These are phyloP conservation scores for Fusarium penzigii DNA, from an alignment of 2,329 filamentous ascomycete genomes.

Conservation along the genomic window DNA sequence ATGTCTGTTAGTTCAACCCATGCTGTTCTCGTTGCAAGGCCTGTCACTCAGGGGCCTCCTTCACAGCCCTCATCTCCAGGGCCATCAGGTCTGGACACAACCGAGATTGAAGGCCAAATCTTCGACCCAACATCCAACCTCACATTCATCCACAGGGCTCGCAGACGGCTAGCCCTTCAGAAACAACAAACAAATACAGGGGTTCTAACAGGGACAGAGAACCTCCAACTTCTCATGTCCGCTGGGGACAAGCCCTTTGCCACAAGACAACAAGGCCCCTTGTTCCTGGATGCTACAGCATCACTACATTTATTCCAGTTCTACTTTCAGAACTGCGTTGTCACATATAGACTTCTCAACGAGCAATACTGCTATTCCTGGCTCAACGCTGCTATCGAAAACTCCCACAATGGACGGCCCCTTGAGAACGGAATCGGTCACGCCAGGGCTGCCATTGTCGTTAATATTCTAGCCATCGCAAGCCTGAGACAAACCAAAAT, in stretches of 20 bases:
- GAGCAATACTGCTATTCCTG: constrained; percentile 50
- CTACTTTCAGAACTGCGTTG: constrained; percentile 61
- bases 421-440: constrained; percentile 42
- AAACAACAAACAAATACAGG: constrained; percentile 27
- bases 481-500: constrained; percentile 46
- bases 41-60: too few species aligned
- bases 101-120: constrained; percentile 52
- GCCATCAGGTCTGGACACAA: constrained; percentile 33
- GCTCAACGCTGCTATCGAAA: constrained; percentile 42
- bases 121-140: constrained; percentile 57
- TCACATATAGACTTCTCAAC: constrained; percentile 60
- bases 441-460: constrained; percentile 47
- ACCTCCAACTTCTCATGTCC: constrained; percentile 26
- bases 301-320: constrained; percentile 33
- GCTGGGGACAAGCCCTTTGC: constrained; percentile 34
- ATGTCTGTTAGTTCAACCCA: too few species aligned
- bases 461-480: constrained; percentile 50
- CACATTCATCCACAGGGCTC: constrained; percentile 56
- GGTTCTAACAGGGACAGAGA: constrained; percentile 18
- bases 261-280: constrained; percentile 6
- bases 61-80: constrained; percentile 18
- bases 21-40: too few species aligned
- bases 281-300: constrained; percentile 17
- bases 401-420: constrained; percentile 37
- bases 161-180: constrained; percentile 43